Evolutionary conservation across 1,139 yeast genomes (phyloP).

Genomic region (Yamadazyma blattariae): DNA sequence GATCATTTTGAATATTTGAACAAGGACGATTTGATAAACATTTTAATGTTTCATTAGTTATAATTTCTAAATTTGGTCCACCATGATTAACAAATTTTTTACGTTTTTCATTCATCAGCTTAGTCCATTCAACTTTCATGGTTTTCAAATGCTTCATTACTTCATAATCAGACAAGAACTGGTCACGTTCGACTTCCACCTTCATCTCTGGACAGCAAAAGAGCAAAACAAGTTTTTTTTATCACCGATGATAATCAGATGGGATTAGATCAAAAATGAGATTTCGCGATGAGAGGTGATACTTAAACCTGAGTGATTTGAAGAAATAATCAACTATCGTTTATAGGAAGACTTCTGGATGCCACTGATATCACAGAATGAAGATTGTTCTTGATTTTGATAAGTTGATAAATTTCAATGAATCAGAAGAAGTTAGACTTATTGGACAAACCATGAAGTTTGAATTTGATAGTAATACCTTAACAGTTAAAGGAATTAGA

Average conservation of each 20-base stretch:
- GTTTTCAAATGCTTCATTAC: slow-evolving; percentile 58
- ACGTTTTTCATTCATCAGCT: slow-evolving; percentile 19
- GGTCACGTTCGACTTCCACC: slow-evolving; percentile 50
- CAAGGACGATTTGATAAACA: slow-evolving; percentile 47
- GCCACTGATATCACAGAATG: no score
- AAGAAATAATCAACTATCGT: no score
- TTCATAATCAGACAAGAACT: slow-evolving; percentile 70
- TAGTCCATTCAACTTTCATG: slow-evolving; percentile 46
- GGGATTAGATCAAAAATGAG: slow-evolving; percentile 1
- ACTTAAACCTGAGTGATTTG: no score
- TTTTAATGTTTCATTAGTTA: slow-evolving; percentile 60
- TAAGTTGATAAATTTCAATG: neutral
- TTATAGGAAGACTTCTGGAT: no score
- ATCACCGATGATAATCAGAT: neutral
- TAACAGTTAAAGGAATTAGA: slow-evolving; percentile 2
- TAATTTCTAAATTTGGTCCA: slow-evolving; percentile 56
- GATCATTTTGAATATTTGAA: slow-evolving; percentile 40
- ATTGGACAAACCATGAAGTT: slow-evolving; percentile 5
- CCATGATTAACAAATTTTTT: slow-evolving; percentile 27
- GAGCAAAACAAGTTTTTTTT: no score
- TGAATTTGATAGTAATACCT: slow-evolving; percentile 1
- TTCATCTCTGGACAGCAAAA: no score
- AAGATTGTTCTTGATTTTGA: slow-evolving; percentile 3
- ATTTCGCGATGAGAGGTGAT: slow-evolving; percentile 1
- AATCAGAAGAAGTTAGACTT: slow-evolving; percentile 2